Conservation (phyloP, 225 moss, liverwort and hornwort species). For the Straminergon stramineum region DNA sequence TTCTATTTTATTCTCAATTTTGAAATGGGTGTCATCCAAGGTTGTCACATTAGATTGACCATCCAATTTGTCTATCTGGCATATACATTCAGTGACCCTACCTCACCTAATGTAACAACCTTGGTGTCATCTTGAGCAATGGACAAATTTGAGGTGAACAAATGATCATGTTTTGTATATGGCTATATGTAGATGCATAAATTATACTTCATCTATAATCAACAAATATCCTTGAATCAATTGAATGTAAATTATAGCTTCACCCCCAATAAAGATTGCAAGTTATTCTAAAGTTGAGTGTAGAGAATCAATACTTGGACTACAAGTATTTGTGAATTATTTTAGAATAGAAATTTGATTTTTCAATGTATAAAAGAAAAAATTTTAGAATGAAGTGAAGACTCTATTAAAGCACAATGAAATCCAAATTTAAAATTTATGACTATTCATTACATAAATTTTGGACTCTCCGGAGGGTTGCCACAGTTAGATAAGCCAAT, state of each 20-base stretch:
- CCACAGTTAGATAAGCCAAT: too few relatives aligned
- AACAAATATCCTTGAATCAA: neutral
- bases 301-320: neutral
- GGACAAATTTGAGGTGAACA: neutral
- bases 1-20: neutral
- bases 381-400: fast-evolving
- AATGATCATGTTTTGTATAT: neutral
- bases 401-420: neutral
- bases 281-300: neutral
- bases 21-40: neutral
- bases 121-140: neutral
- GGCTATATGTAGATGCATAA: neutral
- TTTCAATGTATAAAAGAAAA: neutral
- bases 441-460: too few relatives aligned
- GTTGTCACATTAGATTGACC: too few relatives aligned
- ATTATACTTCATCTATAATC: neutral
- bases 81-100: too few relatives aligned
- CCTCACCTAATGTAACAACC: too few relatives aligned
- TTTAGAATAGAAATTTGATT: neutral
- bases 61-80: too few relatives aligned
- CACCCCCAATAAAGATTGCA: neutral
- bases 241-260: neutral
- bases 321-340: neutral
- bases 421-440: neutral
- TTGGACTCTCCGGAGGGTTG: too few relatives aligned